These are phyloP conservation scores for Fusarium nygamai DNA, from an alignment of 2,329 filamentous ascomycete species.

Conservation along the genomic window DNA sequence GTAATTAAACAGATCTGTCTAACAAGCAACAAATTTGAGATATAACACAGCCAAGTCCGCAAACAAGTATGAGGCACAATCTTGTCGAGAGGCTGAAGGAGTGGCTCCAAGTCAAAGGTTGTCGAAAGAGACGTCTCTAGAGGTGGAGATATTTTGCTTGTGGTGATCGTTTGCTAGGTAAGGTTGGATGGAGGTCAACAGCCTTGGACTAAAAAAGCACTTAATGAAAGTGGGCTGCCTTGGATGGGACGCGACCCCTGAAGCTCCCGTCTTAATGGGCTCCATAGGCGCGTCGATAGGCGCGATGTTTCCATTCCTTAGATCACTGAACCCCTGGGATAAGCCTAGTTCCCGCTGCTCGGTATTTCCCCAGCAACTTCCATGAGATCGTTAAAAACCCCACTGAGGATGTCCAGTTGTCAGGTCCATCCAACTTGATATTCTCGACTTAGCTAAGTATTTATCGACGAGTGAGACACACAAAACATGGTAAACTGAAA, in stretches of 20 bases:
- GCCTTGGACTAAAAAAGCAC: background rate
- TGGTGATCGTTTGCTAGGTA: background rate
- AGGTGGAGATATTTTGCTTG: slow-evolving; percentile 32
- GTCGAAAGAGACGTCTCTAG: slow-evolving; percentile 18
- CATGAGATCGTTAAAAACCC: slow-evolving; percentile 5
- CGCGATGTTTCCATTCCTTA: slow-evolving; percentile 22
- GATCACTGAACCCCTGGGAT: slow-evolving; percentile 17
- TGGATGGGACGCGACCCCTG: slow-evolving; percentile 22
- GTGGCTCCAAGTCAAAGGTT: slow-evolving; percentile 12
- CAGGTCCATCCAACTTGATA: background rate
- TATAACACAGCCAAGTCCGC: background rate
- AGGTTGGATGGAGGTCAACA: background rate
- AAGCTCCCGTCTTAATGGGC: slow-evolving; percentile 10
- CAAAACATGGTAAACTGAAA: background rate
- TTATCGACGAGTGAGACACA: background rate
- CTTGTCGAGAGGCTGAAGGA: slow-evolving; percentile 4
- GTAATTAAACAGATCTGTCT: background rate
- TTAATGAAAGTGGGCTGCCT: background rate
- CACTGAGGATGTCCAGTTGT: background rate
- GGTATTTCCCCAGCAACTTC: slow-evolving; percentile 39
- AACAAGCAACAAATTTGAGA: background rate
- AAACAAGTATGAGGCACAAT: slow-evolving; percentile 3
- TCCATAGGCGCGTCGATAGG: slow-evolving; percentile 28
- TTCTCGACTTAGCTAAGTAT: background rate
- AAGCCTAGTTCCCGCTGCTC: slow-evolving; percentile 24